These are phyloP conservation scores for Fomes fomentarius DNA, from an alignment of 1,284 basidiomycete species.

Conservation along the genomic window DNA sequence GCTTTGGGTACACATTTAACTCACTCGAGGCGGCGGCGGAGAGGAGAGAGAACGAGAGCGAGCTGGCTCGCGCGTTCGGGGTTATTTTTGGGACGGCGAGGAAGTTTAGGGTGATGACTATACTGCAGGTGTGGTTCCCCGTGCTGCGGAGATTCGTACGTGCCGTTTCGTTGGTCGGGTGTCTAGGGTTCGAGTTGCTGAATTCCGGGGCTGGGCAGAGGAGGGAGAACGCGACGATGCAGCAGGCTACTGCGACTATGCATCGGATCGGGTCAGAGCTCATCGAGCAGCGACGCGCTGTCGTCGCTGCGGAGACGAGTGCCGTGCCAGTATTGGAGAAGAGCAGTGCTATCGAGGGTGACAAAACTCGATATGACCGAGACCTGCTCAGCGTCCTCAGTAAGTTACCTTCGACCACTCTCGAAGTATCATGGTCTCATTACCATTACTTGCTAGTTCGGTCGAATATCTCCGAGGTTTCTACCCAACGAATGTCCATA, in stretches of 20 bases:
- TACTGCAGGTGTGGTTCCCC: slow-evolving; percentile 67
- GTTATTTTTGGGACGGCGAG: slow-evolving; percentile 55
- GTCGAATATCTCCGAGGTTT: slow-evolving; percentile 55
- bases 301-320: slow-evolving; percentile 26
- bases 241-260: slow-evolving; percentile 50
- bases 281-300: slow-evolving; percentile 49
- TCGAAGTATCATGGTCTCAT: no score
- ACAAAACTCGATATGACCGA: slow-evolving; percentile 23
- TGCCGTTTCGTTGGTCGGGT: slow-evolving; percentile 21
- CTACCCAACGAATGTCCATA: slow-evolving; percentile 60
- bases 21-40: slow-evolving; percentile 39
- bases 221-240: slow-evolving; percentile 45
- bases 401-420: slow-evolving; percentile 34
- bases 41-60: slow-evolving; percentile 43
- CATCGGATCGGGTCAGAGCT: slow-evolving; percentile 57
- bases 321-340: slow-evolving; percentile 2
- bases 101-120: slow-evolving; percentile 53
- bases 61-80: slow-evolving; percentile 59
- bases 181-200: not conserved
- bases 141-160: slow-evolving; percentile 57
- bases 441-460: no score
- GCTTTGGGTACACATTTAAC: slow-evolving; percentile 68
- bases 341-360: slow-evolving; percentile 11
- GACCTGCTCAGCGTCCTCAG: slow-evolving; percentile 62
- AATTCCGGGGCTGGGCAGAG: slow-evolving; percentile 28